phyloP scores from a whole-genome alignment of 192 early-diverging fungal species.

The Backusella tuberculispora region DNA sequence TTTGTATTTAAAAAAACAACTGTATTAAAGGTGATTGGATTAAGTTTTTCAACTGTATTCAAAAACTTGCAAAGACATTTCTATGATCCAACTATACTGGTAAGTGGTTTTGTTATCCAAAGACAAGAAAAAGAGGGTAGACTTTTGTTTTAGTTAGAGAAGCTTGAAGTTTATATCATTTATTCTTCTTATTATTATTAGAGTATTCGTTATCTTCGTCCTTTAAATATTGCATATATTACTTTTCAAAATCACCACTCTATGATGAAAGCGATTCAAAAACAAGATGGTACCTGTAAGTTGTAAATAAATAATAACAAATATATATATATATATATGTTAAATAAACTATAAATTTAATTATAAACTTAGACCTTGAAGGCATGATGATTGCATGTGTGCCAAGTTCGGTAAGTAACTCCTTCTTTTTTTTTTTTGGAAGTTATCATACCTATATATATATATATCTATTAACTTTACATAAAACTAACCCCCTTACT shows the following conservation, averaged over 20 bases:
- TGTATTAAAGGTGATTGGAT: neutral
- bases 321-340: neutral
- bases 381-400: neutral
- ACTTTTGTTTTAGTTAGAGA: neutral
- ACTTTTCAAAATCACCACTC: neutral
- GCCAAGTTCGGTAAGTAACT: neutral
- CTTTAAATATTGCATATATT: neutral
- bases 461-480: too few species aligned
- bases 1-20: neutral
- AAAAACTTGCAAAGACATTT: neutral
- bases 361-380: neutral
- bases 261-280: neutral
- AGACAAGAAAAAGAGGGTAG: neutral
- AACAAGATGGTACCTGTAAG: neutral
- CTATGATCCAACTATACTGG: conserved; percentile 3
- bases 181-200: neutral
- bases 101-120: neutral
- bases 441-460: too few species aligned
- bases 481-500: too few species aligned
- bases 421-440: too few species aligned
- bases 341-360: neutral
- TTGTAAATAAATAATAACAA: neutral
- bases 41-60: neutral
- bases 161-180: neutral
- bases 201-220: conserved; percentile 1